Base-by-base conservation (phyloP, 805 yeast genomes). In the Ogataea haglerorum region DNA sequence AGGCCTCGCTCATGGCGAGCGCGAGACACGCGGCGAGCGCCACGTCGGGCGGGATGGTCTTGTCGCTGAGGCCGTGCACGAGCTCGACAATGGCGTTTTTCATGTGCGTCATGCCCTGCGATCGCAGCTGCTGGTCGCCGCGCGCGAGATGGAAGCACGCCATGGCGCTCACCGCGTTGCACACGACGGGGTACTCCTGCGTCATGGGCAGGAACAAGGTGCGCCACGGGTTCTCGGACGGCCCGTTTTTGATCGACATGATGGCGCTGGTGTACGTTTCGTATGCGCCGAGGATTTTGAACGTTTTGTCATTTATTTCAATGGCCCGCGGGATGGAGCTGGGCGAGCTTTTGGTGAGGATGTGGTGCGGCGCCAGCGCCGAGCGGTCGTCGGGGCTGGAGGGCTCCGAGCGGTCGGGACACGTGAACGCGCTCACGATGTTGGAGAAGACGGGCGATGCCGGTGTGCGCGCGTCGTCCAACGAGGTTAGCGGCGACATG, bases 141-240 rank as follows among this genome's bases (percentile, higher is more conserved):
- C 73, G 51, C 0, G 76, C 71, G 14, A 75, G 64, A 52, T 82
- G 87, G 49, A 80, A 79, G 38, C 77, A 64, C 0, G 87, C 77
- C 81, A 82, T 78, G 5, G 86, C 76, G 2, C 83, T 78, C 34
- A 82, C 63, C 1, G 85, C 78, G 52, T 80, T 76, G 61, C 73
- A 74, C 43, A 82, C 60, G 10, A 80, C 82, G 1, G 80, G 67
- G 49, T 78, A 70, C 22, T 70, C 61, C n/a, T 63, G 50, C 0
- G 85, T 79, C 33, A 78, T 55, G 1, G 87, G 86, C 52, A 80
- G 57, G 34, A 80, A 60, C 29, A 73, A 51, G 7, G 71, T 68
- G 36, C 82, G 60, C 88, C 88, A 82, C 6, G 87, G 88, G 51
- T 82, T 81, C 46, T 80, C 85, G 3, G 72, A 60, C 0, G 77